phyloP scores from a whole-genome alignment of 1,284 basidiomycete genomes.

The Anthracocystis panici-leucophaei region DNA sequence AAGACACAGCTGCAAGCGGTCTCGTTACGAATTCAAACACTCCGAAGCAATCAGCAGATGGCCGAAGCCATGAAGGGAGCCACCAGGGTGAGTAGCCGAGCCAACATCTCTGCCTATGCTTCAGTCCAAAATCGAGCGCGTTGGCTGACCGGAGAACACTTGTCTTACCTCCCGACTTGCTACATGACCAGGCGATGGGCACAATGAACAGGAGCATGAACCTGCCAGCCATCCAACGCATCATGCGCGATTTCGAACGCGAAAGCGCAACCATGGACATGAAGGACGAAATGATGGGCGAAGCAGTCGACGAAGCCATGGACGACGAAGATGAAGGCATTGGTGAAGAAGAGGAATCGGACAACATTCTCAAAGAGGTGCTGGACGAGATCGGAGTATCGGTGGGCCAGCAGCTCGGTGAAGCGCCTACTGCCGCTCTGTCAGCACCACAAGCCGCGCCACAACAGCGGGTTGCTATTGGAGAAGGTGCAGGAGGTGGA shows the following conservation, averaged over 20 bases:
- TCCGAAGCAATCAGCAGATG: slow-evolving; percentile 98
- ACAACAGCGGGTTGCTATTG: slow-evolving; percentile 60
- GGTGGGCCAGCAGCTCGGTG: slow-evolving; percentile 78
- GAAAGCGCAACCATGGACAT: slow-evolving; percentile 99
- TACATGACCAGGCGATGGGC: slow-evolving; percentile 81
- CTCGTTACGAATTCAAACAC: slow-evolving; percentile 91
- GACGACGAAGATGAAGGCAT: slow-evolving; percentile 84
- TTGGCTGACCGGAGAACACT: background rate
- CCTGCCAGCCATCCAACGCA: slow-evolving; percentile 90
- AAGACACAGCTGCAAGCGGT: slow-evolving; percentile 97
- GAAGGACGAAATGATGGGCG: slow-evolving; percentile 99
- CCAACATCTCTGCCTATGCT: background rate
- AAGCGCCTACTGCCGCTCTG: slow-evolving; percentile 56
- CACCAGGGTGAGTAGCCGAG: slow-evolving; percentile 76
- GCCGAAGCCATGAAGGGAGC: slow-evolving; percentile 99
- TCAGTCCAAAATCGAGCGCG: background rate
- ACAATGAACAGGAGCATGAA: slow-evolving; percentile 97
- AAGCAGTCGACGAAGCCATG: slow-evolving; percentile 98
- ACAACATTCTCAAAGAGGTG: slow-evolving; percentile 95
- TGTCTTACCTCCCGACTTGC: background rate
- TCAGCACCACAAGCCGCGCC: slow-evolving; percentile 54
- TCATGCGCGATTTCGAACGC: slow-evolving; percentile 97
- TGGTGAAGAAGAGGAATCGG: slow-evolving; percentile 87
- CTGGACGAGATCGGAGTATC: slow-evolving; percentile 96
- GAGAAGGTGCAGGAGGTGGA: slow-evolving; percentile 54